Evolutionary conservation across 208 protist genomes (phyloP), one percentile per base, ranked within the genome.

Genomic region (Leishmania amazonensis): DNA sequence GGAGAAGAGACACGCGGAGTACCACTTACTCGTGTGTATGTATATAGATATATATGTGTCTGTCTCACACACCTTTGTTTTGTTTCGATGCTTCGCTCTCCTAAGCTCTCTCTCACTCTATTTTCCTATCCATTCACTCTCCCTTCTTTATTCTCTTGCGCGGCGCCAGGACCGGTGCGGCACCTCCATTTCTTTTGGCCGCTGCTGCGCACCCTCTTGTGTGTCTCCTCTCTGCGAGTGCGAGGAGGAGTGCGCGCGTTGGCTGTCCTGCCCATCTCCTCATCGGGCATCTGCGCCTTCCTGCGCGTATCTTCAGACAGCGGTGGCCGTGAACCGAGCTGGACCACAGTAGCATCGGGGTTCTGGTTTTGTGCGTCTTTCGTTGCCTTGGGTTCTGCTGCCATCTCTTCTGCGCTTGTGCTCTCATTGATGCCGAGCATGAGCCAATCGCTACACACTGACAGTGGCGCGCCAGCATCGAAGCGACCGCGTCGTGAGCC

Each of bases 401-500:
- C 62, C 0, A 5, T 11, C 62, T 4, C 13, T 21, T 11, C 57
- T 62, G 24, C 8, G 8, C 45, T 7, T 62, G 57, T 62, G 6
- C 7, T 31, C 24, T 13, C 57, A 13, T 62, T 31, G 8, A 54
- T 35, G 45, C 40, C 28, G 3, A 17, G 11, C 57, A 81, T 78
- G 72, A 70, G 49, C 21, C 49, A n/a, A 35, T 31, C 77, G 15
- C 35, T 24, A 5, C 57, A 47, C 35, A 75, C 0, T 49, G n/a
- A 71, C 75, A 64, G 38, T 21, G 49, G 53, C 38, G 76, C 58
- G 42, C 83, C 78, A 0, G 64, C 71, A 47, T 64, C 53, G 49
- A 85, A 85, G 78, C 76, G 65, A 35, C 57, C 73, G 73, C 68
- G 80, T 62, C 64, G 31, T 19, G 87, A 90, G 62, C 2, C 65